Conservation (phyloP, 164 flowering plant species). For the Euptelea pleiosperma region DNA sequence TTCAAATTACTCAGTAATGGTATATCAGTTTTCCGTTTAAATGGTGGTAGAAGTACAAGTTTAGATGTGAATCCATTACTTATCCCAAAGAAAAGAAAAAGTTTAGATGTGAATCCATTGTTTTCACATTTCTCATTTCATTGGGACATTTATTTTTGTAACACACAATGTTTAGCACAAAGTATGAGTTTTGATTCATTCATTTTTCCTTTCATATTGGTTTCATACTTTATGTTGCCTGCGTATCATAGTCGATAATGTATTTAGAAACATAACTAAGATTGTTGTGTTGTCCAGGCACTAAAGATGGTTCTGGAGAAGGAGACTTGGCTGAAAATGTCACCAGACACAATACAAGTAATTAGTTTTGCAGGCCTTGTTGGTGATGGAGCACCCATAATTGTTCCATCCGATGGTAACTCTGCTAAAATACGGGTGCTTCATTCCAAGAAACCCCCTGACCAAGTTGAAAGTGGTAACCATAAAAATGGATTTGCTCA, state of each 20-base stretch:
- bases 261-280: constrained; percentile 8
- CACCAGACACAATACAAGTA: constrained; percentile 68
- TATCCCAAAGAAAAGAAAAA: too few species aligned
- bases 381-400: constrained; percentile 91
- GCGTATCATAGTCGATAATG: background rate
- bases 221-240: background rate
- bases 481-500: constrained; percentile 60
- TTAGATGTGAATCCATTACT: too few species aligned
- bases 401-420: constrained; percentile 46
- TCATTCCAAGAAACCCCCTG: constrained; percentile 39
- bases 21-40: background rate
- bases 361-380: constrained; percentile 89
- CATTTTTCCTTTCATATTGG: background rate
- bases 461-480: constrained; percentile 27
- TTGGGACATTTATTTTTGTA: too few species aligned
- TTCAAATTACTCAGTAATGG: background rate
- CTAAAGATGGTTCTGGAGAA: constrained; percentile 92
- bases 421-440: constrained; percentile 29
- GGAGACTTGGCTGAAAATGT: constrained; percentile 78
- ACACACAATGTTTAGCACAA: too few species aligned
- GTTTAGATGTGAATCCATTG: too few species aligned
- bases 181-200: too few species aligned
- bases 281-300: constrained; percentile 50
- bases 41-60: too few species aligned
- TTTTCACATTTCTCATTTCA: too few species aligned